A percentile compares a stretch with the other conserved stretches of the same genome.
Evolutionary conservation across 768 basidiomycete genomes (phyloP).

Genomic region (Termitomyces sp.): DNA sequence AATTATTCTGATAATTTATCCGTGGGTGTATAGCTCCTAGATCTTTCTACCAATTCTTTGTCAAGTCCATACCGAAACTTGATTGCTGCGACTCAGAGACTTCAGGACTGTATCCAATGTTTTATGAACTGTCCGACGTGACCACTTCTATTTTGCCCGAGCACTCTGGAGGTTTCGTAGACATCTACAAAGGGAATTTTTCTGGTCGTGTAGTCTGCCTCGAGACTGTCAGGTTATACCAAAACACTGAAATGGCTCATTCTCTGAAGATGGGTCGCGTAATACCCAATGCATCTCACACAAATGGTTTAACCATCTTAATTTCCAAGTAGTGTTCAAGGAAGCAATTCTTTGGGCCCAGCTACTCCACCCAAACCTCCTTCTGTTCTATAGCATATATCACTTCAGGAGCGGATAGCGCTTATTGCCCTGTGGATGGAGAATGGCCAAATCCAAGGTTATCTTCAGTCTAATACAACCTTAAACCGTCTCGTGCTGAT

Average conservation of each 20-base stretch:
- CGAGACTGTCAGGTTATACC: neutral
- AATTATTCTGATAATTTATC: no score
- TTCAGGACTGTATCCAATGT: neutral
- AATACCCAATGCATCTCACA: neutral
- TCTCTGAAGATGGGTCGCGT: neutral
- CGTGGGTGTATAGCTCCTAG: constrained; percentile 1
- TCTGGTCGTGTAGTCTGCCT: neutral
- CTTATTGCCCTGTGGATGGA: neutral
- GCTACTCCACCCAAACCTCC: neutral
- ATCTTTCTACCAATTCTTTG: neutral
- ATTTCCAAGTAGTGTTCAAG: no score
- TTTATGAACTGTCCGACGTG: neutral
- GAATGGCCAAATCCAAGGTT: no score
- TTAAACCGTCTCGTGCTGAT: neutral
- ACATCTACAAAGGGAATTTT: neutral
- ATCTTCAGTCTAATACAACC: no score
- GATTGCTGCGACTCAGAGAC: neutral
- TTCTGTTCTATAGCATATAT: neutral
- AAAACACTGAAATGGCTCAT: neutral
- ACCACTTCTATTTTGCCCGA: neutral
- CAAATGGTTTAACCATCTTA: no score
- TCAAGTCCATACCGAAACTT: no score
- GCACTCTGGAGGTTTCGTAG: neutral
- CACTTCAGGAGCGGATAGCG: neutral
- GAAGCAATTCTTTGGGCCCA: constrained; percentile 1